phyloP scores from a whole-genome alignment of 78 protist species.

The Dictyostelium capitatum region DNA sequence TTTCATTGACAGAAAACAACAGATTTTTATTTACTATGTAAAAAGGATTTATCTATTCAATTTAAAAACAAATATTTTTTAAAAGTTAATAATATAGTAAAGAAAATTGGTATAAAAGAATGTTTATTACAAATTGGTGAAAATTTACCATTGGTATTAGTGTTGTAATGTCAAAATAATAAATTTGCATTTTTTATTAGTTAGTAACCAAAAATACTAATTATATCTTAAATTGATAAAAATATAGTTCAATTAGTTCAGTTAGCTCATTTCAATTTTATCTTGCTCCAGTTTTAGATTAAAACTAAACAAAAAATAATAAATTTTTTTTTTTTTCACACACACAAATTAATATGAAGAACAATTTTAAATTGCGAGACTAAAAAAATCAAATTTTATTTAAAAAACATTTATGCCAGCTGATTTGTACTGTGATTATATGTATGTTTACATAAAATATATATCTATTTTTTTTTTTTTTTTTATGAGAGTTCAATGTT shows the following conservation, averaged over 20 bases:
- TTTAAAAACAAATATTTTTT: slow-evolving; percentile 37
- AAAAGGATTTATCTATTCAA: slow-evolving; percentile 1
- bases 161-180: slow-evolving; percentile 5
- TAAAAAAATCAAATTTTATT: too few relatives aligned
- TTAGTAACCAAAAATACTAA: not conserved
- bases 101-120: slow-evolving; percentile 27
- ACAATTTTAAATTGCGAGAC: too few relatives aligned
- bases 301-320: too few relatives aligned
- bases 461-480: too few relatives aligned
- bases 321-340: too few relatives aligned
- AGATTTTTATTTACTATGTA: slow-evolving; percentile 24
- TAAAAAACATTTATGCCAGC: too few relatives aligned
- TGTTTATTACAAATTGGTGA: slow-evolving; percentile 46
- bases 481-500: too few relatives aligned
- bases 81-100: slow-evolving; percentile 25
- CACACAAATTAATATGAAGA: too few relatives aligned
- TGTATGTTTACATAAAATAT: too few relatives aligned
- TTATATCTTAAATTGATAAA: not conserved
- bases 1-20: slow-evolving; percentile 28
- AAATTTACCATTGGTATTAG: not conserved
- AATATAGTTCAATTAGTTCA: slow-evolving; percentile 4
- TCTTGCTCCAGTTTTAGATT: slow-evolving; percentile 10
- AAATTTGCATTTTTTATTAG: not conserved
- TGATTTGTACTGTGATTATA: too few relatives aligned
- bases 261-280: slow-evolving; percentile 11